phyloP scores from a whole-genome alignment of 352 stramenopile genomes.

The Phytophthora litchii region DNA sequence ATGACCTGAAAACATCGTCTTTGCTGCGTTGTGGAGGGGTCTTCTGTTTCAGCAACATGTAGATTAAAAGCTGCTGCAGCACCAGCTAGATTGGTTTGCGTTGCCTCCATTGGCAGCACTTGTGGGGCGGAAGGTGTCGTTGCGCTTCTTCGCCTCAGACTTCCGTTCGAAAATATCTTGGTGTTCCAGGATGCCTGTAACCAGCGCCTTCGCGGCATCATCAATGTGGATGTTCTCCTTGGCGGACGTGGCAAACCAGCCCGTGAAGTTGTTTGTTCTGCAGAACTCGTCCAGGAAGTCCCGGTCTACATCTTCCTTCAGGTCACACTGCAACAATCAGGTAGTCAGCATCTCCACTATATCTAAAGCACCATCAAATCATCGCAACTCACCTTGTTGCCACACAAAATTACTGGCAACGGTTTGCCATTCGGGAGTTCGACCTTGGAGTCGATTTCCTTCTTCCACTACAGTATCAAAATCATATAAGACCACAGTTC shows the following conservation, averaged over 20 bases:
- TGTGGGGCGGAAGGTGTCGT: constrained; percentile 80
- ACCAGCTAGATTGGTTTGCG: constrained; percentile 62
- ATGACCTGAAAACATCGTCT: constrained; percentile 20
- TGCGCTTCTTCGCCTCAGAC: constrained; percentile 67
- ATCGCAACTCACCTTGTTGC: constrained; percentile 84
- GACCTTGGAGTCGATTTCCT: constrained; percentile 94
- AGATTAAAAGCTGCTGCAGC: constrained; percentile 88
- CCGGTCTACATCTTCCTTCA: constrained; percentile 78
- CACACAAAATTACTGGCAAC: constrained; percentile 91
- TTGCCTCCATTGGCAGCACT: constrained; percentile 48
- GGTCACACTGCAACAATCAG: constrained; percentile 68
- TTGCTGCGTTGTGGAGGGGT: constrained; percentile 3
- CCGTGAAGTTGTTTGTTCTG: constrained; percentile 89
- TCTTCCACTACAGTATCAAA: constrained; percentile 87
- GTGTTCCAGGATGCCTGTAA: constrained; percentile 81
- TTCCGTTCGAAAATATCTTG: constrained; percentile 90
- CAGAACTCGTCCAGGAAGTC: constrained; percentile 89
- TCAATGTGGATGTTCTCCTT: constrained; percentile 94
- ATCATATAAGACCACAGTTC: not conserved
- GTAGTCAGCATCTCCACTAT: not conserved
- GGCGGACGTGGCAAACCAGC: constrained; percentile 93
- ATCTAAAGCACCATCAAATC: not conserved
- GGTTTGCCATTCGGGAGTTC: constrained; percentile 91
- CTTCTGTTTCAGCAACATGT: constrained; percentile 4
- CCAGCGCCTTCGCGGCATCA: constrained; percentile 83